phyloP scores from a whole-genome alignment of 2,329 filamentous ascomycete species.

The Monilinia aucupariae region DNA sequence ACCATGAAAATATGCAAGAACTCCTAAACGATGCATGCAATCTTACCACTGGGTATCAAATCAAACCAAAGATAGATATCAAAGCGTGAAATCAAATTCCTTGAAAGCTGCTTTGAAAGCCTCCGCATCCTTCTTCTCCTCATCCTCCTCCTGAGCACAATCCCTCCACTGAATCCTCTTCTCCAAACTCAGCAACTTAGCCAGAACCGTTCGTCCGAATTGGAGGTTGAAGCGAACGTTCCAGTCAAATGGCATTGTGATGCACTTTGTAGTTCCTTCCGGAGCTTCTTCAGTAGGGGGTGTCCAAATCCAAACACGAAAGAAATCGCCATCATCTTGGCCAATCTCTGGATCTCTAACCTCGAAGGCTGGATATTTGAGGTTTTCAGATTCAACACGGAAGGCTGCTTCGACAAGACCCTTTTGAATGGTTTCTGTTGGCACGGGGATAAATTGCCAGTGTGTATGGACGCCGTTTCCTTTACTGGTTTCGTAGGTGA shows the following conservation, averaged over 20 bases:
- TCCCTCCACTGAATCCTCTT: constrained; percentile 78
- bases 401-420: constrained; percentile 85
- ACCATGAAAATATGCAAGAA: not conserved
- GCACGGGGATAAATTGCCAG: constrained; percentile 86
- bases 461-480: constrained; percentile 78
- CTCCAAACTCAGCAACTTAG: constrained; percentile 79
- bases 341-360: constrained; percentile 46
- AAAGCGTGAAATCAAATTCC: constrained; percentile 67
- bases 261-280: constrained; percentile 50
- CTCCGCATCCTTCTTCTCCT: constrained; percentile 73
- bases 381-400: constrained; percentile 78
- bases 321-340: constrained; percentile 60
- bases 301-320: constrained; percentile 76
- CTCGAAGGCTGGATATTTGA: constrained; percentile 48
- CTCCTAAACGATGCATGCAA: not conserved
- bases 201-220: constrained; percentile 81
- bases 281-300: constrained; percentile 42
- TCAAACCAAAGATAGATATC: not conserved
- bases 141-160: constrained; percentile 67
- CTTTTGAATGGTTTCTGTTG: constrained; percentile 59
- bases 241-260: constrained; percentile 68
- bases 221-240: constrained; percentile 81
- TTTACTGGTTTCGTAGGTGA: constrained; percentile 91
- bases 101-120: constrained; percentile 78
- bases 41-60: not conserved